These are phyloP conservation scores for Nemania serpens DNA, from an alignment of 2,329 filamentous ascomycete genomes.

Conservation along the genomic window DNA sequence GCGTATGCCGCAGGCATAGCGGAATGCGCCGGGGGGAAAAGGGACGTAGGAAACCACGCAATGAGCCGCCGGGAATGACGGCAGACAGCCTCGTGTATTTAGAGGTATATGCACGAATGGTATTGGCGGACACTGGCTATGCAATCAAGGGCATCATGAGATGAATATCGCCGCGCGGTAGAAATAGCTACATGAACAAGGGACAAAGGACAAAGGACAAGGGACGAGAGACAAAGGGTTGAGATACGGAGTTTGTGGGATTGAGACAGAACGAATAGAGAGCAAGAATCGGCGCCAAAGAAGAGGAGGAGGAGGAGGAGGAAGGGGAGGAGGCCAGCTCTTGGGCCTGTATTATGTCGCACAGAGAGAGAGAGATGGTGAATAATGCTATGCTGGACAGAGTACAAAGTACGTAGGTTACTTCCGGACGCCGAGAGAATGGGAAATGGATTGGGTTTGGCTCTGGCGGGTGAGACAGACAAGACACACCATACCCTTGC, in stretches of 20 bases:
- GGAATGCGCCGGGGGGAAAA: slow-evolving; percentile 18
- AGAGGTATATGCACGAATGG: slow-evolving; percentile 7
- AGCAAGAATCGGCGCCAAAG: slow-evolving; percentile 6
- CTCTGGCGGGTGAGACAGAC: no score
- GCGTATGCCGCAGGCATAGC: slow-evolving; percentile 58
- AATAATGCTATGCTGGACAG: no score
- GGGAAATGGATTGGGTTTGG: not conserved
- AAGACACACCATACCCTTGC: not conserved
- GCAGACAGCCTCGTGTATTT: slow-evolving; percentile 4
- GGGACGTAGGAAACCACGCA: not conserved
- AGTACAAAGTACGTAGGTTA: not conserved
- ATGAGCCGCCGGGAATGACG: not conserved
- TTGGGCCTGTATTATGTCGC: slow-evolving; percentile 16
- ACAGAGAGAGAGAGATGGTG: not conserved
- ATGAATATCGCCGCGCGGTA: slow-evolving; percentile 11
- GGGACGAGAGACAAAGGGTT: slow-evolving; percentile 2
- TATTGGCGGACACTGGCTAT: slow-evolving; percentile 21
- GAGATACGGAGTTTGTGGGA: slow-evolving; percentile 6
- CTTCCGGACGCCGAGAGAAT: not conserved
- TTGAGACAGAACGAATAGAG: not conserved
- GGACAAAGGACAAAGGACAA: no score
- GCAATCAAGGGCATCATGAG: slow-evolving; percentile 29
- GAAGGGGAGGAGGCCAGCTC: slow-evolving; percentile 24
- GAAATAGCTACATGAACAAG: slow-evolving; percentile 1
- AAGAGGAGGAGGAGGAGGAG: not conserved